Evolutionary conservation across 371 early-diverging fungal genomes (phyloP), one percentile per base, ranked within the genome.

Genomic region (Conidiobolus incongruus): DNA sequence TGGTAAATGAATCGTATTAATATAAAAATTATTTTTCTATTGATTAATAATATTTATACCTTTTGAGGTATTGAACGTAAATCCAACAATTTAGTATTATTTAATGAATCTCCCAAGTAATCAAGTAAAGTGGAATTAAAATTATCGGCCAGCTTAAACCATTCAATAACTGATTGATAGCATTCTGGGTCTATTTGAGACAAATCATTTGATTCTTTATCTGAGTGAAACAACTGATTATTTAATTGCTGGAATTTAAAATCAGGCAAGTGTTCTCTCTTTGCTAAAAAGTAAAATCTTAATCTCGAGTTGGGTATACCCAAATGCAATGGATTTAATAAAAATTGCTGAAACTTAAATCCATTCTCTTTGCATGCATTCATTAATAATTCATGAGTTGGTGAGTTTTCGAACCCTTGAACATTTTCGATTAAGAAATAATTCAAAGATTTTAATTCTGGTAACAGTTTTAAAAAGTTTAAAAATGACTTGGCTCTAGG

Each of bases 381-480:
- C 28, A 75, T 52, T n/a, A 72, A 44, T 1, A 60, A 30, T 20
- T 65, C 58, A 1, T 67, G 60, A 17, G 69, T 64, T 17, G 67
- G 63, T 0, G 73, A 75, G 37, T 56, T 56, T 53, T 86, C 85
- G 44, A 86, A 84, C 2, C 83, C 83, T 34, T 72, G 70, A 29
- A 86, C 87, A 53, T 86, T 84, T 53, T 86, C 87, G 4, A 86
- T 59, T 16, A 84, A 53, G 28, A 86, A 54, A 43, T 75, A 80
- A 28, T 52, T 65, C 0, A 82, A 83, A 20, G 61, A 56, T 41
- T 73, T n/a, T n/a, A n/a, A n/a, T n/a, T n/a, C n/a, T n/a, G n/a
- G n/a, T n/a, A n/a, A n/a, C n/a, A n/a, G n/a, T n/a, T n/a, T n/a
- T n/a, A n/a, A n/a, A n/a, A 84, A 83, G 40, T 70, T 70, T 4